phyloP scores from a whole-genome alignment of 768 basidiomycete species.

The Lactarius sp. region DNA sequence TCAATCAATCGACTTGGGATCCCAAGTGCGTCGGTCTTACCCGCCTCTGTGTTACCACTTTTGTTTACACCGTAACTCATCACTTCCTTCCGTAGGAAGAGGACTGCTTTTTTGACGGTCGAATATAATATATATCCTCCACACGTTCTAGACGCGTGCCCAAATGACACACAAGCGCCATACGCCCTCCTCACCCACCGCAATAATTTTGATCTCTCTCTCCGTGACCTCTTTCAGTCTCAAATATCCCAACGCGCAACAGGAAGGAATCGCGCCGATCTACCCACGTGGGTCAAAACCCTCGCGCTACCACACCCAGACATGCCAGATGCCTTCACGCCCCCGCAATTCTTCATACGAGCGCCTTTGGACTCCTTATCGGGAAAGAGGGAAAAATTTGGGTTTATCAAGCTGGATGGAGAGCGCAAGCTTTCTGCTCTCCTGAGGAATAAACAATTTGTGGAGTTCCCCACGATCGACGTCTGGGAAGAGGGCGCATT shows the following conservation, averaged over 20 bases:
- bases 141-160: slow-evolving; percentile 38
- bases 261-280: slow-evolving; percentile 41
- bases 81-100: slow-evolving; percentile 44
- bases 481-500: slow-evolving; percentile 63
- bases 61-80: slow-evolving; percentile 7
- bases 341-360: slow-evolving; percentile 58
- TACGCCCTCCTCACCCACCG: slow-evolving; percentile 60
- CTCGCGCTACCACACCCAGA: slow-evolving; percentile 51
- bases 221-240: slow-evolving; percentile 47
- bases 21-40: slow-evolving; percentile 47
- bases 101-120: slow-evolving; percentile 62
- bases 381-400: slow-evolving; percentile 19
- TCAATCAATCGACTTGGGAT: slow-evolving; percentile 84
- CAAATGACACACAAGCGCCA: slow-evolving; percentile 36
- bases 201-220: slow-evolving; percentile 46
- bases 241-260: slow-evolving; percentile 40
- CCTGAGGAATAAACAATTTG: slow-evolving; percentile 60
- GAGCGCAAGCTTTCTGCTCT: slow-evolving; percentile 41
- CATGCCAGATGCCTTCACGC: slow-evolving; percentile 49
- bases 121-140: slow-evolving; percentile 66
- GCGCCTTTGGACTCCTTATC: slow-evolving; percentile 37
- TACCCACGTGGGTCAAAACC: slow-evolving; percentile 52
- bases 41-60: slow-evolving; percentile 2
- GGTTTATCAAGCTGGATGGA: slow-evolving; percentile 57
- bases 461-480: slow-evolving; percentile 83